These are phyloP conservation scores for Fusarium pseudoanthophilum DNA, from an alignment of 2,329 filamentous ascomycete species.

Conservation along the genomic window DNA sequence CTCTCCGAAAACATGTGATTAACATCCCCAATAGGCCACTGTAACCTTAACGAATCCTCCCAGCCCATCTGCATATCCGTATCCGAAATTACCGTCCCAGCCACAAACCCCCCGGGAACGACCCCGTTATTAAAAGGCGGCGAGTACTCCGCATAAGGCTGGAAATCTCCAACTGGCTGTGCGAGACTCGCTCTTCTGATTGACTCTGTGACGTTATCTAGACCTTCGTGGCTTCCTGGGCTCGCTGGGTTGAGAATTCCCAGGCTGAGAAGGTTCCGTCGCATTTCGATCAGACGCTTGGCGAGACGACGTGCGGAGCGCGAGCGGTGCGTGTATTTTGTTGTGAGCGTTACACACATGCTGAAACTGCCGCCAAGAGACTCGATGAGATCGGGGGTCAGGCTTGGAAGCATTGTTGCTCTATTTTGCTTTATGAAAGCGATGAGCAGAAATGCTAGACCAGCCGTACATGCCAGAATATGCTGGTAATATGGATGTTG, in stretches of 20 bases:
- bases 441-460: constrained; percentile 20
- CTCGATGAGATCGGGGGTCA: constrained; percentile 13
- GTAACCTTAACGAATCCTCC: constrained; percentile 23
- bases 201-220: constrained; percentile 19
- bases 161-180: neutral
- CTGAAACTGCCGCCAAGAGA: constrained; percentile 22
- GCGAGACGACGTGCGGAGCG: constrained; percentile 17
- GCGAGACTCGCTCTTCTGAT: constrained; percentile 8
- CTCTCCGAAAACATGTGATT: constrained; percentile 33
- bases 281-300: constrained; percentile 23
- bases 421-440: constrained; percentile 34
- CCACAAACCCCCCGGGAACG: neutral
- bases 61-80: constrained; percentile 29
- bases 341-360: constrained; percentile 23
- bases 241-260: constrained; percentile 9
- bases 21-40: constrained; percentile 30
- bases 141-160: constrained; percentile 10
- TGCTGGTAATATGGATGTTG: constrained; percentile 31
- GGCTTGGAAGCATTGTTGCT: constrained; percentile 7
- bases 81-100: constrained; percentile 7
- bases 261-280: constrained; percentile 7
- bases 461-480: constrained; percentile 19
- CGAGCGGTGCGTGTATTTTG: constrained; percentile 16
- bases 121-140: constrained; percentile 2
- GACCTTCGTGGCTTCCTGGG: constrained; percentile 6